Base-by-base conservation (phyloP, 2,329 filamentous ascomycete genomes). In the Pyrenochaeta sp. region DNA sequence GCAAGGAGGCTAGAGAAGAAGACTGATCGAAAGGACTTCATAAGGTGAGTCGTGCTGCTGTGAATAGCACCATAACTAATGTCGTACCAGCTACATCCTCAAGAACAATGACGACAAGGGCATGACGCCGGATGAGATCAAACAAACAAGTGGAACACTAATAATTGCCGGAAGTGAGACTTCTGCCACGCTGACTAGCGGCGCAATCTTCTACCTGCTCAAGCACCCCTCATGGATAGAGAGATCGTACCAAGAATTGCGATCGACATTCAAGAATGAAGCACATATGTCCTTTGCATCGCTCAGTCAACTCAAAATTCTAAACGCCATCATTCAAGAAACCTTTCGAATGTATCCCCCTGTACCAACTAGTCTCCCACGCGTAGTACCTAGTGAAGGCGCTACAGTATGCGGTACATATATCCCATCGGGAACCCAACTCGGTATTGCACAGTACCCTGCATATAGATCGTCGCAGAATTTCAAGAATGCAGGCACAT, bases 101-200 rank as follows among this genome's bases (percentile, higher is more conserved):
- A 56, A 52, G 14, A 44, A 61, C 41, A 61, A 61, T 33, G 56
- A 58, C 36, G 51, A 55, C 10, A 37, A 49, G 20, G 69, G 64
- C 15, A 61, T 74, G 57, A 63, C 60, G 0, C 44, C 51, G 17
- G 54, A 51, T 5, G 76, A 78, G 50, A 69, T 77, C 44, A 64
- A 74, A 20, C 57, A 66, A 33, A 75, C 66, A 20, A 68, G 64
- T 2, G 54, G 61, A 0, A 49, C 74, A 3, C 66, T 79, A 36
- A 75, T 78, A 60, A 49, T 74, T 20, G 76, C 71, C 0, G 76
- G 76, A 4, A 75, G 70, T 10, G 76, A 78, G 53, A 77, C 75
- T 0, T 73, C 72, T 0, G 75, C 75, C 0, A 66, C 61, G 0
- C 52, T 63, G 7, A 56, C 68, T 4, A 60, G 56, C 30, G 66